These are phyloP conservation scores for Acacia confusa DNA, from an alignment of 306 rosid species.

Conservation along the genomic window DNA sequence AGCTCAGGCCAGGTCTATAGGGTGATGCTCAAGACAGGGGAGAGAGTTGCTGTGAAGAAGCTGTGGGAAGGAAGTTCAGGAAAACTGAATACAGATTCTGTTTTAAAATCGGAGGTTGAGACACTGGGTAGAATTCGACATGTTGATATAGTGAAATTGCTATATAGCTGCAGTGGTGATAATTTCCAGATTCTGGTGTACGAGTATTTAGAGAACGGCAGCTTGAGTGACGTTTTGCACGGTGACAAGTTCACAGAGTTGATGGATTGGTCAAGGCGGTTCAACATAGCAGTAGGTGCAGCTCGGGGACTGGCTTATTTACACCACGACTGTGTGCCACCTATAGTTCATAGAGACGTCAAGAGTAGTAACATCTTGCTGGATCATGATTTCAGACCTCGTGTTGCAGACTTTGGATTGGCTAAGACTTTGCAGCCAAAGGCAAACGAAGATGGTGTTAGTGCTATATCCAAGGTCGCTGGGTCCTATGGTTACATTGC, in stretches of 20 bases:
- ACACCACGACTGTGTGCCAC: conserved; percentile 65
- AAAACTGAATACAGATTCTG: conserved; percentile 39
- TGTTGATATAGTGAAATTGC: conserved; percentile 70
- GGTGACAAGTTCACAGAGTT: conserved; percentile 38
- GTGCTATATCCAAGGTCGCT: conserved; percentile 63
- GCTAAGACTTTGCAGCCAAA: conserved; percentile 61
- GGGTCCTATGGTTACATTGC: conserved; percentile 92
- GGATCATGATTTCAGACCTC: conserved; percentile 60
- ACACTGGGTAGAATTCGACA: conserved; percentile 75
- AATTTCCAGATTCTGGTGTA: conserved; percentile 60
- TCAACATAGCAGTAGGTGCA: conserved; percentile 56
- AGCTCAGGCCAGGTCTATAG: conserved; percentile 72
- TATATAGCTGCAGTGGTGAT: conserved; percentile 64
- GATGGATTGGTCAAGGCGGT: conserved; percentile 42
- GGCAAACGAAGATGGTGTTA: conserved; percentile 4
- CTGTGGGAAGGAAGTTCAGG: conserved; percentile 44
- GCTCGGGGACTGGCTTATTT: conserved; percentile 17
- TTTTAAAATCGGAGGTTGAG: conserved; percentile 71
- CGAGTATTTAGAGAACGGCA: conserved; percentile 46
- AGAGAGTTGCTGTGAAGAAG: conserved; percentile 69
- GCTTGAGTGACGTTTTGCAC: conserved; percentile 53
- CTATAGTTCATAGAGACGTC: conserved; percentile 78
- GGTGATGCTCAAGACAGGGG: conserved; percentile 62
- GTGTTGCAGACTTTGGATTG: conserved; percentile 79
- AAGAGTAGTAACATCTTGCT: conserved; percentile 88